These are phyloP conservation scores for Vitis hybrid DNA, from an alignment of 177 flowering plant genomes.

Conservation along the genomic window DNA sequence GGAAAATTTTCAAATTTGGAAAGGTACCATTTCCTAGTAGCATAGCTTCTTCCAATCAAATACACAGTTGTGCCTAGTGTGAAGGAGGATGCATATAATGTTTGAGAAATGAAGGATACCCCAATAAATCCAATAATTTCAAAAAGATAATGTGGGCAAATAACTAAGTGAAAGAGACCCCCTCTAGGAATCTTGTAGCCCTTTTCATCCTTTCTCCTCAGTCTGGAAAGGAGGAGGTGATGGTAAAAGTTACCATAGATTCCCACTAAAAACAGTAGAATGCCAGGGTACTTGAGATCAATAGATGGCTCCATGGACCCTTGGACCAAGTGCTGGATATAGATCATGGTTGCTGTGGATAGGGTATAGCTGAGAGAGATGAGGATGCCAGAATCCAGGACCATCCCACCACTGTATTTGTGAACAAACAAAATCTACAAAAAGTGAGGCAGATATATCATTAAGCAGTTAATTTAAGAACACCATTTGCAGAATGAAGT, in stretches of 20 bases:
- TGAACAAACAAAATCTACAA: slow-evolving; percentile 64
- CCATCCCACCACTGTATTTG: slow-evolving; percentile 62
- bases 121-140: slow-evolving; percentile 51
- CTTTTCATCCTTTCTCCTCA: slow-evolving; percentile 27
- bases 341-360: slow-evolving; percentile 40
- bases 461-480: no score
- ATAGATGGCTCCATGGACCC: slow-evolving; percentile 44
- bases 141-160: slow-evolving; percentile 68
- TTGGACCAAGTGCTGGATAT: slow-evolving; percentile 41
- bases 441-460: no score
- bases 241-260: slow-evolving; percentile 68
- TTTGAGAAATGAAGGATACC: slow-evolving; percentile 49
- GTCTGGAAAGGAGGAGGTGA: slow-evolving; percentile 51
- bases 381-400: slow-evolving; percentile 27
- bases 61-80: slow-evolving; percentile 34
- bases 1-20: slow-evolving; percentile 58
- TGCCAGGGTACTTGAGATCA: slow-evolving; percentile 46
- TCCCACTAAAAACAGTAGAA: slow-evolving; percentile 44
- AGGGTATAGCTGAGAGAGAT: slow-evolving; percentile 44
- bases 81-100: slow-evolving; percentile 19
- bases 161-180: slow-evolving; percentile 50
- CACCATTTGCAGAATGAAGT: no score
- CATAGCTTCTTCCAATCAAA: slow-evolving; percentile 55
- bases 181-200: slow-evolving; percentile 68
- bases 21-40: slow-evolving; percentile 59